Evolutionary conservation across 192 early-diverging fungal species (phyloP), one percentile per base, ranked within the genome.

Genomic region (Coemansia pectinata): DNA sequence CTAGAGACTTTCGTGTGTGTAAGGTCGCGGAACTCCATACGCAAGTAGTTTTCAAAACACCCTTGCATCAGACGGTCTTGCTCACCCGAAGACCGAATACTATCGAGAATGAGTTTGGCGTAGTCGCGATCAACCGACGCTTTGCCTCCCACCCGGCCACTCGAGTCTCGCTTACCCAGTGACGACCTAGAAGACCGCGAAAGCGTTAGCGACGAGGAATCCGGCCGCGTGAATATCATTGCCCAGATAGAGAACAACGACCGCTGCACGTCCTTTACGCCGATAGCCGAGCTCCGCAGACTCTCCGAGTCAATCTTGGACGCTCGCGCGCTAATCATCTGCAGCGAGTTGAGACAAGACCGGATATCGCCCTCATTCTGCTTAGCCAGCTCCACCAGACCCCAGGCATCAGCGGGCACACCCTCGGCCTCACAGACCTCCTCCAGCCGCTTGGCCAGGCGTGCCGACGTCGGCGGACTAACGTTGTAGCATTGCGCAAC

Each of bases 11-110:
- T 90, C 9, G 86, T 77, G 60, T 87, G 83, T 12, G 88, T 87
- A 10, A 88, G 71, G 72, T 97, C 94, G 64, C 93, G 90, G 62
- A 93, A 89, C 23, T 89, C 87, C 86, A 91, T 89, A 25, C 86
- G 77, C 8, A 91, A 86, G 81, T 94, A 99, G 73, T 94, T 93
- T 66, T 99, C 95, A 82, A 92, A 95, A 69, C 94, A 96, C 2
- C 94, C 95, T 79, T 93, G 91, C 71, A 96, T 84, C 7, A 98
- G 68, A 36, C 93, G 93, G 34, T 96, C 95, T 63, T 89, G 87
- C 67, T 97, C 95, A n/a, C 93, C 93, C 63, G 87, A 68, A 5
- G 77, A 61, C 19, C 71, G 48, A 8, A 76, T 76, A 6, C 91
- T 79, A 0, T 89, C 61, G 5, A 80, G 44, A 0, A 85, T 63